phyloP scores from a whole-genome alignment of 129 eudicot species.

The Ambrosia artemisiifolia region DNA sequence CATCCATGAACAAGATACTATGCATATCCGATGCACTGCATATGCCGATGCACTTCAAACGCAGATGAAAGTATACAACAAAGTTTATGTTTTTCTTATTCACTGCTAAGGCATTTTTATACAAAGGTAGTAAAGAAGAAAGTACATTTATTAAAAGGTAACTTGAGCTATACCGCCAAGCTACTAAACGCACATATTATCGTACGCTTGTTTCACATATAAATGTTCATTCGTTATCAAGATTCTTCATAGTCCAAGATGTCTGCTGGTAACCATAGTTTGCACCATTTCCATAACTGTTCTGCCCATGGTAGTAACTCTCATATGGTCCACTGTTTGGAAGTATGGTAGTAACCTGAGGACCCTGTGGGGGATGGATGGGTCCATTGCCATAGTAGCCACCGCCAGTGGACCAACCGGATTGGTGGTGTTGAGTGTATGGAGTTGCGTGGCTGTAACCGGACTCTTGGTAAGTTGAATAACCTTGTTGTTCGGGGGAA shows the following conservation, averaged over 20 bases:
- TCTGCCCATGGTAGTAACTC: constrained; percentile 22
- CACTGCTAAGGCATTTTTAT: constrained; percentile 1
- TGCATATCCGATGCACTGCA: background rate
- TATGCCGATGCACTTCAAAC: background rate
- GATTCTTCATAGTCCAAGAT: constrained; percentile 34
- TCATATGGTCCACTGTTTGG: constrained; percentile 18
- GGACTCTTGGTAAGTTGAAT: constrained; percentile 28
- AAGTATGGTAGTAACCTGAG: background rate
- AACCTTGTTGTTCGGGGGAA: constrained; percentile 32
- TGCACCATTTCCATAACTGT: constrained; percentile 10
- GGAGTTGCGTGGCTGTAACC: constrained; percentile 8
- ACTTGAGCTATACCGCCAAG: constrained; percentile 18
- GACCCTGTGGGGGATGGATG: background rate
- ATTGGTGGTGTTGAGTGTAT: constrained; percentile 5
- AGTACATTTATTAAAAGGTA: constrained; percentile 21
- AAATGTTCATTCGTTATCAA: constrained; percentile 30
- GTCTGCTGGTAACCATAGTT: constrained; percentile 24
- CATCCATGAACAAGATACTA: background rate
- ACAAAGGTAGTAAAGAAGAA: background rate
- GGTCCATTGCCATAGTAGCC: constrained; percentile 23
- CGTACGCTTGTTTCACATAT: background rate
- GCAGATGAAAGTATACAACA: background rate
- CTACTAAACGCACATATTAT: constrained; percentile 5
- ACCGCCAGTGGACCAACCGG: background rate
- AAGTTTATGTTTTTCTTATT: background rate